Evolutionary conservation across 257 asterid species (phyloP).

Genomic region (Thymus quinquecostatus): DNA sequence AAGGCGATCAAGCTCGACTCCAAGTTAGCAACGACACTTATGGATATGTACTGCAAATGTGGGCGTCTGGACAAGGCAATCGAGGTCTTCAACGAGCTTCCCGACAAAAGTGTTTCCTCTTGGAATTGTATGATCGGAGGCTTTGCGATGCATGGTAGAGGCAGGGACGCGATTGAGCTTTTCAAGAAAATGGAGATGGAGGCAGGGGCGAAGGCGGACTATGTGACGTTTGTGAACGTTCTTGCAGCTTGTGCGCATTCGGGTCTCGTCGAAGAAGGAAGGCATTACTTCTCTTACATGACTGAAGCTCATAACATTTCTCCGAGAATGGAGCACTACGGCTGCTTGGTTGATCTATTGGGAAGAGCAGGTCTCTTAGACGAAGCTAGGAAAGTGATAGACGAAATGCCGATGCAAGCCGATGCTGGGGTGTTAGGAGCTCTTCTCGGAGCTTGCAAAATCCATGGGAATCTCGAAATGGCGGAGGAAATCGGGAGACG

Average conservation of each 20-base stretch:
- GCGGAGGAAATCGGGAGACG: constrained; percentile 72
- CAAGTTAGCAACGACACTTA: constrained; percentile 61
- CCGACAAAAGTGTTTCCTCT: constrained; percentile 64
- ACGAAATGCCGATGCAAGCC: constrained; percentile 70
- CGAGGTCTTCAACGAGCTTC: constrained; percentile 53
- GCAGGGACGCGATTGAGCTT: constrained; percentile 71
- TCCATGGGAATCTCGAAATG: constrained; percentile 63
- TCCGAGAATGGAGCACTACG: constrained; percentile 87
- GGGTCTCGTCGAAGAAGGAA: constrained; percentile 72
- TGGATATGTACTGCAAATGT: constrained; percentile 86
- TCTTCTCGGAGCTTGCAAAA: constrained; percentile 83
- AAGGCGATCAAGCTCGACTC: constrained; percentile 54
- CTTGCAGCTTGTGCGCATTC: constrained; percentile 89
- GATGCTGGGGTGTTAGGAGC: constrained; percentile 85
- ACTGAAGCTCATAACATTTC: constrained; percentile 50
- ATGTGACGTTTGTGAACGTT: constrained; percentile 73
- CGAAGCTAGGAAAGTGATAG: constrained; percentile 59
- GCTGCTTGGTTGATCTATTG: constrained; percentile 84
- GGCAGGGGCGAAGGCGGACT: constrained; percentile 50
- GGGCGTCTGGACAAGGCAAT: constrained; percentile 73
- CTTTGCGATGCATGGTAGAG: constrained; percentile 78
- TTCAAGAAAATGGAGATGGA: constrained; percentile 69
- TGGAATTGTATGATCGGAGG: constrained; percentile 98
- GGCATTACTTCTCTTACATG: constrained; percentile 62
- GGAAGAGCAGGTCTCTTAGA: constrained; percentile 84